Evolutionary conservation across 495 filamentous ascomycete species (phyloP), one percentile per base, ranked within the genome.

Genomic region (Xylaria cubensis): DNA sequence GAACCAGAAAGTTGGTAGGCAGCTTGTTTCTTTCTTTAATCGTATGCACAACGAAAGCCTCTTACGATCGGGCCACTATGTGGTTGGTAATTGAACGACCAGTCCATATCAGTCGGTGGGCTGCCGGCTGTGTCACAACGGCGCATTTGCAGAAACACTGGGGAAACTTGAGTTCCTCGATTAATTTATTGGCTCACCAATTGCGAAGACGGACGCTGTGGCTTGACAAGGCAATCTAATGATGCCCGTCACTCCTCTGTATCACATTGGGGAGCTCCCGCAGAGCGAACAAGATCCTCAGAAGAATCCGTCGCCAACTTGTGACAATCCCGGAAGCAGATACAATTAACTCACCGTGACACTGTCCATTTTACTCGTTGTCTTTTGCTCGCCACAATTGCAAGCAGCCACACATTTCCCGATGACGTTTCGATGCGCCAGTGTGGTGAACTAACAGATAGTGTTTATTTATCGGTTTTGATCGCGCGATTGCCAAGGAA

Each of bases 11-110:
- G 48, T 71, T 71, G 69, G 69, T 53, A 41, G 64, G 41, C 64
- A 51, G 29, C 56, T 62, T 51, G 7, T 50, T 55, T 10, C 21
- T 36, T 56, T 48, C 12, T 48, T 48, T 48, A 17, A 17, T n/a
- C 46, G 59, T 71, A 71, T 71, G 69, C 61, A 61, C 61, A 34
- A 26, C 69, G 46, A 64, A 64, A 69, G 67, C 55, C 56, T 69
- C 58, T 32, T 70, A 48, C 34, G 59, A 42, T 64, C 59, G 48
- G 61, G n/a, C 26, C 65, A 55, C 65, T 36, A 21, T 67, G 48
- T 51, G 39, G 50, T 32, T 19, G 34, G 42, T 17, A 29, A 55
- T 46, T 29, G 65, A 42, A 41, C 51, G 21, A 15, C 46, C 44
- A 5, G 17, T 42, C 58, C 19, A 15, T 46, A 34, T 64, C 48